These are phyloP conservation scores for Tripterygium wilfordii DNA, from an alignment of 177 flowering plant species.

Conservation along the genomic window DNA sequence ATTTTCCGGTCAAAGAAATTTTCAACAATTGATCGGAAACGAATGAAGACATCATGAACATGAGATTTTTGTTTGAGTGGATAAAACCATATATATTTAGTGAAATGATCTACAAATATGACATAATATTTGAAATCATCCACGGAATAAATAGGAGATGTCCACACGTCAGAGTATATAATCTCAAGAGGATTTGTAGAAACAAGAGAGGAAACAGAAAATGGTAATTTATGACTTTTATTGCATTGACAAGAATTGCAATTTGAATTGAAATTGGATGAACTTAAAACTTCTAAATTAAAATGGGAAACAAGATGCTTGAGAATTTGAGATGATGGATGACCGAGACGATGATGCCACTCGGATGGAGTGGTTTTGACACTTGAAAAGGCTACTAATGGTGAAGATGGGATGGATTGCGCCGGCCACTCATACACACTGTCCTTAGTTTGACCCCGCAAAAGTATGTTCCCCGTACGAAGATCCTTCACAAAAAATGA, in stretches of 20 bases:
- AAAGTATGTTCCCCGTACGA: too few species aligned
- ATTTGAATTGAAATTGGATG: background rate
- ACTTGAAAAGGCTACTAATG: background rate
- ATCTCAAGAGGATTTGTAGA: background rate
- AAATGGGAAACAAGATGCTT: background rate
- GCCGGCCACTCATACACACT: background rate
- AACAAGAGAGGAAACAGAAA: background rate
- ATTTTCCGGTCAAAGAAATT: background rate
- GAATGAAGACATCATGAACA: background rate
- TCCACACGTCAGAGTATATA: background rate
- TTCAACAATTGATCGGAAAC: background rate
- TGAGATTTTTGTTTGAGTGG: background rate
- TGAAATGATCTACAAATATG: background rate
- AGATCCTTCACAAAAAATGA: too few species aligned
- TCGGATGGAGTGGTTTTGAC: background rate
- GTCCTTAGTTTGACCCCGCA: too few species aligned
- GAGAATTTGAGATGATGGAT: background rate
- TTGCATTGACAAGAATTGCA: background rate
- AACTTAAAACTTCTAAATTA: background rate
- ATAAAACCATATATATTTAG: background rate
- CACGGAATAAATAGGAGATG: background rate
- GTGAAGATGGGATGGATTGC: background rate
- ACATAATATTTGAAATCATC: background rate
- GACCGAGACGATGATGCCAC: background rate
- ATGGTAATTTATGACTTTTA: background rate